Conservation (phyloP, 768 basidiomycete genomes). For the Paxillus ammoniavirescens region DNA sequence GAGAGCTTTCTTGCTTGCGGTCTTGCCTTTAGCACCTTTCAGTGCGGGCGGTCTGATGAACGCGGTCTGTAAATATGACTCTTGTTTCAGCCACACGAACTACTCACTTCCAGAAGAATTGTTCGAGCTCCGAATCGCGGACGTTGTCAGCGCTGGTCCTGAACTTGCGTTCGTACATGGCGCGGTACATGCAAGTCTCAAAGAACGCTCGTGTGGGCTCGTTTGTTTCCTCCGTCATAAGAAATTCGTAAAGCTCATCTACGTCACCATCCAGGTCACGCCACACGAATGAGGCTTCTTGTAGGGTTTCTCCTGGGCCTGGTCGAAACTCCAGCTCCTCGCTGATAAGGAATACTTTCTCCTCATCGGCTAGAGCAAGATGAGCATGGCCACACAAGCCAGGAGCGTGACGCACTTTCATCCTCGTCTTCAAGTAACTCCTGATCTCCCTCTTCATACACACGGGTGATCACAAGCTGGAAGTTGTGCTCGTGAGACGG, state of each 20-base stretch:
- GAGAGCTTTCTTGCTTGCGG: constrained; percentile 12
- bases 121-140: constrained; percentile 64
- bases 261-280: constrained; percentile 88
- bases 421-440: constrained; percentile 93
- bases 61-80: neutral
- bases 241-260: constrained; percentile 93
- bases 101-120: constrained; percentile 81
- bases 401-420: constrained; percentile 55
- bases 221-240: constrained; percentile 73
- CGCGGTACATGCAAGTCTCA: constrained; percentile 91
- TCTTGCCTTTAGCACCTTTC: constrained; percentile 17
- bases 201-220: constrained; percentile 82
- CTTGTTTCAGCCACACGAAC: neutral
- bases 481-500: constrained; percentile 75
- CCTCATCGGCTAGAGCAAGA: constrained; percentile 74
- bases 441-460: constrained; percentile 96
- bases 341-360: constrained; percentile 88
- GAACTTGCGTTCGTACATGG: constrained; percentile 96
- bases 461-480: constrained; percentile 93
- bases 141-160: constrained; percentile 67
- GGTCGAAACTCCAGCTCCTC: constrained; percentile 86
- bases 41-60: constrained; percentile 23
- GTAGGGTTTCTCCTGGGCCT: constrained; percentile 65
- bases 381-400: constrained; percentile 3
- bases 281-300: constrained; percentile 86